Evolutionary conservation across 2,329 filamentous ascomycete species (phyloP), one percentile per base, ranked within the genome.

Genomic region (Hypoxylon sp.): DNA sequence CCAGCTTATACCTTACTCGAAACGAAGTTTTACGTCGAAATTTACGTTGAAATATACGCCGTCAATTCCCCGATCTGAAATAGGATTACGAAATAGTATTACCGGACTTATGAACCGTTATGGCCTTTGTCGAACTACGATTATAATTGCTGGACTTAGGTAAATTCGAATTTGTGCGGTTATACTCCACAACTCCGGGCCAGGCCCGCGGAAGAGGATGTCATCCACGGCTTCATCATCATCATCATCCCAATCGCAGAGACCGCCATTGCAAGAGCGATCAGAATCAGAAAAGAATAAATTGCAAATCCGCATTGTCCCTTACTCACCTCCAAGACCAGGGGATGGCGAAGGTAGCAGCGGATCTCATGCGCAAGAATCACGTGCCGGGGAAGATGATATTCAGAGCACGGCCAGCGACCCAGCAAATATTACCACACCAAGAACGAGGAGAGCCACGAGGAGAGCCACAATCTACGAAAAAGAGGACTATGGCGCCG

Each of bases 281-380:
- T 78, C 79, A 38, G 78, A 77, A 30, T 82, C 82, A 66, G 80
- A 82, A 72, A 80, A 78, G 72, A 83, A 80, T 71, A 75, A 70
- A 41, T 76, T 79, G 45, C 79, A 80, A 65, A 85, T 86, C 72
- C 83, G 84, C 53, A 72, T 85, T 60, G 84, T 86, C 53, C 83
- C 83, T 19, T 85, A 85, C 70, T 82, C 83, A 21, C 83, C 83
- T 48, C 82, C 83, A 6, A 79, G 80, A 52, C 76, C 72, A 23
- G 36, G 38, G 6, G 78, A 79, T 52, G 66, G 67, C 58, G 74
- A 74, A 62, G 65, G 70, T 52, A 52, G 65, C 28, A 69, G 56
- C 41, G 69, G 51, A 38, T 72, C 74, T 65, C 70, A 70, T 64
- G 70, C 50, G 57, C 41, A 61, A 11, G 67, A 68, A 30, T 51